Evolutionary conservation across 805 yeast species (phyloP), one percentile per base, ranked within the genome.

Genomic region (Lipomyces sp.): DNA sequence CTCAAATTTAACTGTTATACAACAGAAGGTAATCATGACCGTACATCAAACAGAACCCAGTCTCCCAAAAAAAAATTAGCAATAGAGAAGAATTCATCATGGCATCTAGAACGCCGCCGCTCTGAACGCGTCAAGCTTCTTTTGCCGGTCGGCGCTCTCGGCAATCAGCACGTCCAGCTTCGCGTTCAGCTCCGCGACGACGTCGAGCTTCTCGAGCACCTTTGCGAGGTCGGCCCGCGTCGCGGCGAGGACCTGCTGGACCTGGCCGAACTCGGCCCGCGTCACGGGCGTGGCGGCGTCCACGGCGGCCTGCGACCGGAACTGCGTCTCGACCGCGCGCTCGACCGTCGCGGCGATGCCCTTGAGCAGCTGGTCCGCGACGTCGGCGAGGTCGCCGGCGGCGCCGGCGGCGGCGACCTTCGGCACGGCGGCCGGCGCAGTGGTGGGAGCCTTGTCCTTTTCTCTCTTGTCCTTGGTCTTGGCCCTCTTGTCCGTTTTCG

Each of bases 161-260:
- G 38, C 39, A 7, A 47, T 28, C 10, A 42, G 43, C 24, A 37
- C 21, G 23, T 47, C 51, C 26, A 47, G 45, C 34, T 47, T 47
- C 10, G 32, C 29, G 37, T 47, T 44, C 16, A 47, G 26, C 37
- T 34, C 38, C 13, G 22, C 29, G 38, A 44, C 31, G n/a, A 38
- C 37, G 18, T 16, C 26, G 19, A 28, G 43, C 42, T 37, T 23
- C 23, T 44, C 43, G 18, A 35, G 37, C 23, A 31, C 19, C 29
- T 29, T 29, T 3, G n/a, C 26, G 7, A 44, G n/a, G 16, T 44
- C 48, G n/a, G 31, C 13, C 19, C 22, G 36, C 22, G 37, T 31
- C 23, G 43, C 37, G 11, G 29, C 43, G 8, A 41, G 26, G 8
- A n/a, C 14, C n/a, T 6, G 10, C 10, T 6, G 10, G 10, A 26